Base-by-base conservation (phyloP, 2,329 filamentous ascomycete genomes). In the Kalmusia sp. region DNA sequence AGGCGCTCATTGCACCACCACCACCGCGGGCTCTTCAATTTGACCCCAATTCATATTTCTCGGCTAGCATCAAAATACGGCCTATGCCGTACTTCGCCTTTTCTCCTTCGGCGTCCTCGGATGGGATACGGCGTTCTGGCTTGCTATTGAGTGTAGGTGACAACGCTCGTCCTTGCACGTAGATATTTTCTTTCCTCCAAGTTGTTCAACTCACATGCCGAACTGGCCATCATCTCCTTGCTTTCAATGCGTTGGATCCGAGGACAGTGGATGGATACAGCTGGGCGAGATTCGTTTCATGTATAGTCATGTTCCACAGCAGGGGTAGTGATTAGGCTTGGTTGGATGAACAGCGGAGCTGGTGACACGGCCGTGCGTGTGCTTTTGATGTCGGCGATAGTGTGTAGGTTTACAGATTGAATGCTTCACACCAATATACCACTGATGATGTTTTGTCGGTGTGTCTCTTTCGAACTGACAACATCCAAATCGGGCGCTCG, bases 81-180 rank as follows among this genome's bases (percentile, higher is more conserved):
- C 38, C 49, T 45, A 37, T 55, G 49, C 44, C 44, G 51, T 54
- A 57, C 21, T 51, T 54, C 48, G 50, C 58, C 58, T 57, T 40
- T 43, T 45, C 41, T 54, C 24, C 37, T 57, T 53, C 44, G 52
- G 49, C 51, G 50, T 43, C 34, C 15, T 43, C 45, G 48, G 34
- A 53, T 53, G 39, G 51, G 51, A 52, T 49, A 51, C 14, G 63
- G 62, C 62, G 62, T 66, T 64, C 47, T 39, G 47, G 57, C 48
- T 31, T 51, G 41, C 33, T 27, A 33, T 57, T 40, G 27, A 50
- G 44, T 53, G 37, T 50, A 19, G 28, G 47, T 33, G 43, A 48
- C 44, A 39, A 31, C n/a, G 6, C 22, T 25, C 19, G 44, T 47
- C 38, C 24, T 22, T 17, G 22, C 38, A 34, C 25, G 17, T 22